phyloP scores from a whole-genome alignment of 345 rosid genomes.

The Salix koriyanagi region DNA sequence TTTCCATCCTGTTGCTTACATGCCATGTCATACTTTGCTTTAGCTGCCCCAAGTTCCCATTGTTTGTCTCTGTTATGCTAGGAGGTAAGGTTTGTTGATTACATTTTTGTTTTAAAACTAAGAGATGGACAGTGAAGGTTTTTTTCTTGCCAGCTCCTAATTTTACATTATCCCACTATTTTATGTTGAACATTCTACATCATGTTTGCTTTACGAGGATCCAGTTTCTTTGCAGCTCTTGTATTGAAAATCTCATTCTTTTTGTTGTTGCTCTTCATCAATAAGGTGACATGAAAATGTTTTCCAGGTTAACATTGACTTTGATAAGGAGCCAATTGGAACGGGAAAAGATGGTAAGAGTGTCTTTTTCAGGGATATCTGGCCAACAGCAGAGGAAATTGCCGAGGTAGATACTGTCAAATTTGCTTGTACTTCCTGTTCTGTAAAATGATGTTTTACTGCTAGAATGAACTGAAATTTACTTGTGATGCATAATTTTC shows the following conservation, averaged over 20 bases:
- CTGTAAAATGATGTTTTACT: conserved; percentile 2
- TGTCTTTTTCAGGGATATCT: conserved; percentile 70
- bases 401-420: conserved; percentile 52
- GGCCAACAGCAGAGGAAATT: conserved; percentile 39
- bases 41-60: too few relatives aligned
- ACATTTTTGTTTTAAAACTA: too few relatives aligned
- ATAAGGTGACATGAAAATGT: background rate
- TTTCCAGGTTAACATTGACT: conserved; percentile 85
- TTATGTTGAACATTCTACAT: too few relatives aligned
- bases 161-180: too few relatives aligned
- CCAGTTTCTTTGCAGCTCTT: too few relatives aligned
- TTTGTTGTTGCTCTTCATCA: background rate
- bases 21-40: too few relatives aligned
- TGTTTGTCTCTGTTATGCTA: too few relatives aligned
- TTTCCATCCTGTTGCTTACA: too few relatives aligned
- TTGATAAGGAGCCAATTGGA: conserved; percentile 88
- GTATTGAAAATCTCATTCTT: background rate
- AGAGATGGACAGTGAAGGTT: too few relatives aligned
- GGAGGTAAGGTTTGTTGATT: too few relatives aligned
- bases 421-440: background rate
- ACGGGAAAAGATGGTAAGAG: conserved; percentile 72
- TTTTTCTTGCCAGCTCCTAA: too few relatives aligned
- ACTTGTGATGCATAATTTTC: background rate
- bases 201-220: too few relatives aligned
- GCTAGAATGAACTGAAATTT: background rate